phyloP scores from a whole-genome alignment of 2,329 filamentous ascomycete species.

The Aspergillus puulaauensis region DNA sequence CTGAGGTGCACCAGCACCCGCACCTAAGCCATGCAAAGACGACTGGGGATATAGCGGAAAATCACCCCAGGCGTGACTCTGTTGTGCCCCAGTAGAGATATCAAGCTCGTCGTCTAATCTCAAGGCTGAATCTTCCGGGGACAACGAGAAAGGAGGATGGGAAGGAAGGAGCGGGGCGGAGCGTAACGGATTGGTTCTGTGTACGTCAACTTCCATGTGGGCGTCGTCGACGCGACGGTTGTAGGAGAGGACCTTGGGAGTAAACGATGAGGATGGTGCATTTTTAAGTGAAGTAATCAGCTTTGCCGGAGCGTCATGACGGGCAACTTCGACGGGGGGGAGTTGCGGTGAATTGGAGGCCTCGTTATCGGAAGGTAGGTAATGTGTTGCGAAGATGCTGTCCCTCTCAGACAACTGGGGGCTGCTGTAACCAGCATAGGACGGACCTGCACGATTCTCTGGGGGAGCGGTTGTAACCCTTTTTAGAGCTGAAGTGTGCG shows the following conservation, averaged over 20 bases:
- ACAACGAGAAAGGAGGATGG: constrained; percentile 22
- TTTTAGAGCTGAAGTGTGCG: constrained; percentile 34
- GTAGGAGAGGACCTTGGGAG: constrained; percentile 31
- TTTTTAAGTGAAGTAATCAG: constrained; percentile 31
- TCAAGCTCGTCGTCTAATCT: constrained; percentile 24
- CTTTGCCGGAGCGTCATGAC: constrained; percentile 32
- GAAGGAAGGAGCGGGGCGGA: constrained; percentile 29
- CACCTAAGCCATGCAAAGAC: constrained; percentile 25
- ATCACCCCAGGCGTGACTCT: constrained; percentile 16
- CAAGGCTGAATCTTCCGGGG: constrained; percentile 27
- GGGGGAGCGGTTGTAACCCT: constrained; percentile 33
- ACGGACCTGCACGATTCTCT: constrained; percentile 27
- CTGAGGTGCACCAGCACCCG: constrained; percentile 18
- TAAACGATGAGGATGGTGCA: constrained; percentile 25
- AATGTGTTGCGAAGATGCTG: constrained; percentile 64
- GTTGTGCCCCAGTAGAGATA: constrained; percentile 18
- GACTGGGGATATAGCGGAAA: constrained; percentile 23
- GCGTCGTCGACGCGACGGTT: constrained; percentile 28
- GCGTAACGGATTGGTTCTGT: constrained; percentile 30
- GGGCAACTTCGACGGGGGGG: constrained; percentile 28
- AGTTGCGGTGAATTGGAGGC: constrained; percentile 37
- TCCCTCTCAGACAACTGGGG: constrained; percentile 62
- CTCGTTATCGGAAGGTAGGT: constrained; percentile 53
- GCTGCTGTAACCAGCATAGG: constrained; percentile 33
- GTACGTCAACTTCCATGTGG: constrained; percentile 40